Evolutionary conservation across 2,329 filamentous ascomycete species (phyloP).

Genomic region (Zymoseptoria pseudotritici): DNA sequence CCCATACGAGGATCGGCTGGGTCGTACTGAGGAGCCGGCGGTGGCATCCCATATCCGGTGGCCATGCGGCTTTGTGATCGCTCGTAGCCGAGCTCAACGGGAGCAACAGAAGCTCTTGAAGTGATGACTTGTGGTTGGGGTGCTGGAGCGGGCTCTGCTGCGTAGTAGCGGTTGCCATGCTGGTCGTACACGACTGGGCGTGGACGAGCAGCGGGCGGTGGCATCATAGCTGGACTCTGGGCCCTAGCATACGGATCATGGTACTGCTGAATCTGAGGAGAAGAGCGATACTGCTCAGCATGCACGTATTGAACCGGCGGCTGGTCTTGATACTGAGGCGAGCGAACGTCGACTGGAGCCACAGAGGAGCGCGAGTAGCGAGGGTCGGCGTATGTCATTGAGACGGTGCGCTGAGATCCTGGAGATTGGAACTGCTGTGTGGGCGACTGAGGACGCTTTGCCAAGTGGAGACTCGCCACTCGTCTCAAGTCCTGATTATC

Average conservation of each 20-base stretch:
- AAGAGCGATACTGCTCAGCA: slow-evolving; percentile 36
- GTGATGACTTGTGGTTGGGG: slow-evolving; percentile 16
- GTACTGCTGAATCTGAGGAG: slow-evolving; percentile 24
- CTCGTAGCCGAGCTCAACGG: slow-evolving; percentile 48
- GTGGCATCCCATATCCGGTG: slow-evolving; percentile 14
- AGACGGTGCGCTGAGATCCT: slow-evolving; percentile 35
- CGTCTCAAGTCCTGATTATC: slow-evolving; percentile 42
- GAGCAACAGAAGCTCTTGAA: slow-evolving; percentile 47
- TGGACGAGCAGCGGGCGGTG: slow-evolving; percentile 38
- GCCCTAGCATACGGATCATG: slow-evolving; percentile 31
- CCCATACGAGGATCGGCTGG: slow-evolving; percentile 29
- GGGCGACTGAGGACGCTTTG: slow-evolving; percentile 38
- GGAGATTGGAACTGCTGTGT: slow-evolving; percentile 34
- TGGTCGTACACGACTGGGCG: slow-evolving; percentile 69
- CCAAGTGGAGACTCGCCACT: slow-evolving; percentile 42
- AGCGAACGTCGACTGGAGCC: slow-evolving; percentile 18
- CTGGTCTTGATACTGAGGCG: slow-evolving; percentile 29
- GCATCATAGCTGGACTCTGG: slow-evolving; percentile 38
- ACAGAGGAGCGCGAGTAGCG: slow-evolving; percentile 23
- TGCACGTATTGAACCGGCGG: slow-evolving; percentile 32
- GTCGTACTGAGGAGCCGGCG: slow-evolving; percentile 33
- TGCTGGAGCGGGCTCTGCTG: slow-evolving; percentile 39
- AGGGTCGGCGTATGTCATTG: slow-evolving; percentile 37
- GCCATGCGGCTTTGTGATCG: slow-evolving; percentile 47
- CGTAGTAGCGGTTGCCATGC: slow-evolving; percentile 72